These are phyloP conservation scores for Suillus sp. DNA, from an alignment of 768 basidiomycete species.

Conservation along the genomic window DNA sequence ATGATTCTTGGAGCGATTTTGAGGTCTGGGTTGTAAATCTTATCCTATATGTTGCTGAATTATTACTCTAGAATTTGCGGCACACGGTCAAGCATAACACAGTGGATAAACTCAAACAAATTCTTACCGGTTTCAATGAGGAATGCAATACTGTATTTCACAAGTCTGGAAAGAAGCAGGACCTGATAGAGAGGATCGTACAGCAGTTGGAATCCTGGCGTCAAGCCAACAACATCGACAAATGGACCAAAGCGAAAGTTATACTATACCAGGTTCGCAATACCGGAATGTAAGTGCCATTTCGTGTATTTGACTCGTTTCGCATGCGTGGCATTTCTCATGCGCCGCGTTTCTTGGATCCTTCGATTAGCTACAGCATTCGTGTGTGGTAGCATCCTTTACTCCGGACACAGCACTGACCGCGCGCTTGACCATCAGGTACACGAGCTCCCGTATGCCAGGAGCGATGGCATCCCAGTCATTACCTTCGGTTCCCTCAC, in stretches of 20 bases:
- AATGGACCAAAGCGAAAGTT: constrained; percentile 68
- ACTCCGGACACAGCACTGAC: constrained; percentile 18
- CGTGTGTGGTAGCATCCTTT: constrained; percentile 12
- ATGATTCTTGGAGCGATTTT: constrained; percentile 70
- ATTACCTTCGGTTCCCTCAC: constrained; percentile 21
- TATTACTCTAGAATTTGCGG: constrained; percentile 57
- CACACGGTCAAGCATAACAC: constrained; percentile 76
- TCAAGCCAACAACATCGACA: constrained; percentile 54
- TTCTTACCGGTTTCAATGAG: constrained; percentile 75
- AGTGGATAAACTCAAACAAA: constrained; percentile 84
- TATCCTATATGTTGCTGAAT: constrained; percentile 21
- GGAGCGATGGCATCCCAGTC: constrained; percentile 29
- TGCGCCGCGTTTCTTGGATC: constrained; percentile 12
- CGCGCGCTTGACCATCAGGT: constrained; percentile 23
- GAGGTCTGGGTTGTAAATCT: constrained; percentile 50
- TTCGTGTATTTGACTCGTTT: constrained; percentile 13
- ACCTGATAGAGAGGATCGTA: constrained; percentile 78
- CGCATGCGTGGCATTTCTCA: constrained; percentile 16
- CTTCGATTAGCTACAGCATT: constrained; percentile 11
- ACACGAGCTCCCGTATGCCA: constrained; percentile 29
- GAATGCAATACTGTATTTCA: constrained; percentile 68
- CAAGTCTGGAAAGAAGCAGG: constrained; percentile 86
- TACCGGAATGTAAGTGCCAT: constrained; percentile 63
- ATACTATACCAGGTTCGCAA: constrained; percentile 68
- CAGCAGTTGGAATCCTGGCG: constrained; percentile 63